Evolutionary conservation across 257 asterid species (phyloP).

Genomic region (Solanum virginianum): DNA sequence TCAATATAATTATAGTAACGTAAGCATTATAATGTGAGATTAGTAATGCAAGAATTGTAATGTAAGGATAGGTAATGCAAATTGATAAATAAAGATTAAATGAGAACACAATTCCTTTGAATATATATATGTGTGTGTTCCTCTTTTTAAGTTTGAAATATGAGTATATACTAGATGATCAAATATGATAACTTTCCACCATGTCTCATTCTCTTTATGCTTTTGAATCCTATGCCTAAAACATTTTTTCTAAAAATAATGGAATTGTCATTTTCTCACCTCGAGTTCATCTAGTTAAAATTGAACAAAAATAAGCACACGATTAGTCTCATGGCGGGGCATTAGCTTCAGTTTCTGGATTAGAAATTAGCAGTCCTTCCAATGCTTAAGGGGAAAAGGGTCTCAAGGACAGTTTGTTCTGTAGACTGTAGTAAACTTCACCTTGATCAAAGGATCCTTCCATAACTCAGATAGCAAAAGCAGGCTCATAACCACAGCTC

Average conservation of each 20-base stretch:
- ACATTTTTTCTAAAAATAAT: conserved; percentile 6
- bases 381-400: background rate
- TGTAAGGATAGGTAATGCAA: background rate
- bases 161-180: background rate
- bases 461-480: background rate
- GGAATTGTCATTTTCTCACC: conserved; percentile 14
- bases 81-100: background rate
- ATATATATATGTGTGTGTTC: background rate
- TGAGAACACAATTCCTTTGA: background rate
- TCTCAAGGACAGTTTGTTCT: background rate
- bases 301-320: background rate
- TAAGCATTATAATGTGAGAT: background rate
- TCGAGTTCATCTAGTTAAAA: conserved; percentile 21
- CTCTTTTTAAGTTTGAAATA: conserved; percentile 33
- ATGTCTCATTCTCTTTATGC: conserved; percentile 19
- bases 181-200: conserved; percentile 27
- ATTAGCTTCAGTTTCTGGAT: background rate
- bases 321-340: background rate
- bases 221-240: conserved; percentile 26
- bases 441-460: background rate
- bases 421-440: background rate
- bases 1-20: background rate
- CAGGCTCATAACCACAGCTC: background rate
- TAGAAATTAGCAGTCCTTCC: background rate
- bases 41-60: too few relatives aligned